Evolutionary conservation across 106 monocot genomes (phyloP).

Genomic region (Dendrobium catenatum): DNA sequence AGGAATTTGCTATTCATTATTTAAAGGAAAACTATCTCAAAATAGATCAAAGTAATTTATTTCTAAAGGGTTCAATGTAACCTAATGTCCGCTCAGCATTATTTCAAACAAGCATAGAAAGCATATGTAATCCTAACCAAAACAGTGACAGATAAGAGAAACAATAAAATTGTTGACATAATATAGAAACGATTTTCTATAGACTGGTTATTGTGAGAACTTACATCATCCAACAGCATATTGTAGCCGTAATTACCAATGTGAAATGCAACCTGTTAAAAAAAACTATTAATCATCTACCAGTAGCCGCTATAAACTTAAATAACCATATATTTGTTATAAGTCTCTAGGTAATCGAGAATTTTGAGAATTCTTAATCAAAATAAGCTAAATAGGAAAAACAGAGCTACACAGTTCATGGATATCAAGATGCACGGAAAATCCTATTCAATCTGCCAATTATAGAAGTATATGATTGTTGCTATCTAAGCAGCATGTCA

Average conservation of each 20-base stretch:
- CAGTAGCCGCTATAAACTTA: background rate
- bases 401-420: background rate
- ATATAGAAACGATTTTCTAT: background rate
- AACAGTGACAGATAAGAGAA: background rate
- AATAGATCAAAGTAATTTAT: background rate
- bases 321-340: background rate
- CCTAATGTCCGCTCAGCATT: background rate
- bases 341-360: background rate
- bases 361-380: background rate
- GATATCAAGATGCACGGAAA: background rate
- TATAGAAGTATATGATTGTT: background rate
- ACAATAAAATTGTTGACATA: background rate
- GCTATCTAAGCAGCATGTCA: background rate
- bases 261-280: slow-evolving; percentile 50
- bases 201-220: slow-evolving; percentile 2
- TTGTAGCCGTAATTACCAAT: slow-evolving; percentile 68
- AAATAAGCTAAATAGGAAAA: background rate
- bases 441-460: background rate
- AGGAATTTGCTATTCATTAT: background rate
- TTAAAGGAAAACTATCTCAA: background rate
- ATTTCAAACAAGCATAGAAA: background rate
- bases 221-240: slow-evolving; percentile 99
- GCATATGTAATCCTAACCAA: background rate
- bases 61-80: background rate
- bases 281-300: background rate